These are phyloP conservation scores for Xylaria sp. DNA, from an alignment of 2,329 filamentous ascomycete genomes.

Conservation along the genomic window DNA sequence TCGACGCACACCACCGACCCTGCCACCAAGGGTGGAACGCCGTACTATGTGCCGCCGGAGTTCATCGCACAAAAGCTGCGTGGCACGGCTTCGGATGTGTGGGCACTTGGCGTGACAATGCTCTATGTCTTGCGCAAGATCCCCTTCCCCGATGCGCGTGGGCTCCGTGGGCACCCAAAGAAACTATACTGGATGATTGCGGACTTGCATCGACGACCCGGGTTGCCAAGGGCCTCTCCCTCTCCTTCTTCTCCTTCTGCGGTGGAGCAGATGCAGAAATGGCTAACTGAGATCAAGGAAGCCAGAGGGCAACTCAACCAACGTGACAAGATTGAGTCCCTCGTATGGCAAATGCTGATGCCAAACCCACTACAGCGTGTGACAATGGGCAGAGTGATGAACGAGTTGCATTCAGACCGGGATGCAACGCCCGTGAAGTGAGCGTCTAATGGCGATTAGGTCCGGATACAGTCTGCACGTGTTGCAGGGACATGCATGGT, in stretches of 20 bases:
- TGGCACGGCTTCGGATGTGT: conserved; percentile 52
- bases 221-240: conserved; percentile 19
- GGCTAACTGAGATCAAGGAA: conserved; percentile 49
- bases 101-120: conserved; percentile 57
- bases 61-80: conserved; percentile 52
- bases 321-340: conserved; percentile 45
- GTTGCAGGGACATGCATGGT: not conserved
- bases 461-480: not conserved
- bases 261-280: conserved; percentile 49
- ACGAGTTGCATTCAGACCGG: conserved; percentile 36
- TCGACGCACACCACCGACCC: conserved; percentile 44
- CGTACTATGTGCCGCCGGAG: conserved; percentile 58
- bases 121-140: conserved; percentile 54
- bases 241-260: conserved; percentile 31
- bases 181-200: conserved; percentile 56
- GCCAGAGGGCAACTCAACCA: conserved; percentile 42
- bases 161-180: conserved; percentile 42
- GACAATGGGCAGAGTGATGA: conserved; percentile 48
- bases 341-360: conserved; percentile 51
- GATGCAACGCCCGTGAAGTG: conserved; percentile 3
- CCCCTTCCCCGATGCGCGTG: conserved; percentile 49
- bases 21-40: conserved; percentile 50
- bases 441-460: not conserved
- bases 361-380: conserved; percentile 48
- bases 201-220: conserved; percentile 44